phyloP scores from a whole-genome alignment of 2,329 filamentous ascomycete species.

The Boeremia exigua region DNA sequence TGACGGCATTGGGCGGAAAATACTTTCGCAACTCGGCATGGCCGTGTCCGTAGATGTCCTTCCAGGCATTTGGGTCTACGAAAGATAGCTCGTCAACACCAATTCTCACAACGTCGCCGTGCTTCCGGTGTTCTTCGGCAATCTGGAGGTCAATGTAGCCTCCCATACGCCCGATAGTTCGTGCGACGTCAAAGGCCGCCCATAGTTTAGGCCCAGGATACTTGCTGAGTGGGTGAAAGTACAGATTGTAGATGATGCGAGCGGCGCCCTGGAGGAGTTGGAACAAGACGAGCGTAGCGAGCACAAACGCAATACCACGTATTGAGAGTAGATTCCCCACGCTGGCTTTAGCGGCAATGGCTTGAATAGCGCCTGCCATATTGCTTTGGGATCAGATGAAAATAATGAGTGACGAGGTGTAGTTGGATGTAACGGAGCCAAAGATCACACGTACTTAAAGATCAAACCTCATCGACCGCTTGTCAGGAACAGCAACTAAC shows the following conservation, averaged over 20 bases:
- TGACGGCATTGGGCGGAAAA: slow-evolving; percentile 31
- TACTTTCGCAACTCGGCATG: slow-evolving; percentile 24
- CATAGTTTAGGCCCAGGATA: slow-evolving; percentile 52
- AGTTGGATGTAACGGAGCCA: too few relatives aligned
- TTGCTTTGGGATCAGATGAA: background rate
- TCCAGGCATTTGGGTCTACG: slow-evolving; percentile 45
- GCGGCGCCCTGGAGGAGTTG: background rate
- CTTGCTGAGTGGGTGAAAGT: slow-evolving; percentile 51
- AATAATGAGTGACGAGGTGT: too few relatives aligned
- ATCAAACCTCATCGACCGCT: background rate
- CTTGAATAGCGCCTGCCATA: background rate
- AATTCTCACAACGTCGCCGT: slow-evolving; percentile 51
- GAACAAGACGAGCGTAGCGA: background rate
- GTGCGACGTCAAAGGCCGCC: slow-evolving; percentile 46
- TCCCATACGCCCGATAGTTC: slow-evolving; percentile 27
- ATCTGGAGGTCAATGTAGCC: slow-evolving; percentile 32
- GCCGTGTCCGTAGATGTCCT: slow-evolving; percentile 39
- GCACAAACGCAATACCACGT: background rate
- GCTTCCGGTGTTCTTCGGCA: slow-evolving; percentile 46
- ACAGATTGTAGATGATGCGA: slow-evolving; percentile 6
- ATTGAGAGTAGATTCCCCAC: background rate
- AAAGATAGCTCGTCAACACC: slow-evolving; percentile 51
- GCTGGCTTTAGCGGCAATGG: background rate
- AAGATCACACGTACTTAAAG: too few relatives aligned
- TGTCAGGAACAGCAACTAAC: background rate